phyloP scores from a whole-genome alignment of 2,329 filamentous ascomycete species.

The Fusarium sp. region DNA sequence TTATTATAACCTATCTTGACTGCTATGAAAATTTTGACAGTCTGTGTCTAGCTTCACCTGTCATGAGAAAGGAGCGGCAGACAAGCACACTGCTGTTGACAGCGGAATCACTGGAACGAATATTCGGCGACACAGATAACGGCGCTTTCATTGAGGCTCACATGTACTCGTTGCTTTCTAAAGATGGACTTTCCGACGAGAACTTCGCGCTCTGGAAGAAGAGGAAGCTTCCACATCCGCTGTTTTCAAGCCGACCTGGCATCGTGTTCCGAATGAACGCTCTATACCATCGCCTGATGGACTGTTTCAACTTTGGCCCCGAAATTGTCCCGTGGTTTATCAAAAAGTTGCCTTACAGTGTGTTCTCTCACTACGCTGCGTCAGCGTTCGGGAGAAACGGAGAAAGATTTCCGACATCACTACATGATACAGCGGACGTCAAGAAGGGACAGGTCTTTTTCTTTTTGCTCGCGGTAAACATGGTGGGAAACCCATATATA shows the following conservation, averaged over 20 bases:
- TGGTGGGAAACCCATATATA: background rate
- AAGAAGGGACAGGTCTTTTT: background rate
- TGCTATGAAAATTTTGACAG: fast-evolving
- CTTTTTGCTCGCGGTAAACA: background rate
- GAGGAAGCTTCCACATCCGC: background rate
- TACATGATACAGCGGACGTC: background rate
- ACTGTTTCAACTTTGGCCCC: background rate
- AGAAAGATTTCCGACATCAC: background rate
- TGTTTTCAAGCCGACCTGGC: background rate
- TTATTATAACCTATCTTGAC: background rate
- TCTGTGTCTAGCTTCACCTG: background rate
- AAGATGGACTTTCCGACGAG: background rate
- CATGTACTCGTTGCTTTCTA: background rate
- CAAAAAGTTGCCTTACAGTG: background rate
- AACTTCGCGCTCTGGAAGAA: background rate
- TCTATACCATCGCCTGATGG: background rate
- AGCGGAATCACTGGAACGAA: background rate
- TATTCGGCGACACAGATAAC: background rate
- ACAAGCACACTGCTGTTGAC: background rate
- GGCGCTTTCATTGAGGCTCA: background rate
- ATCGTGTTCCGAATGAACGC: background rate
- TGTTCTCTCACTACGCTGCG: background rate
- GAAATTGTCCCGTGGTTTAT: background rate
- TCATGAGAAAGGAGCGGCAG: background rate
- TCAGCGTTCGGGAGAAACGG: background rate